These are phyloP conservation scores for Trametes cinnabarina DNA, from an alignment of 768 basidiomycete genomes.

Conservation along the genomic window DNA sequence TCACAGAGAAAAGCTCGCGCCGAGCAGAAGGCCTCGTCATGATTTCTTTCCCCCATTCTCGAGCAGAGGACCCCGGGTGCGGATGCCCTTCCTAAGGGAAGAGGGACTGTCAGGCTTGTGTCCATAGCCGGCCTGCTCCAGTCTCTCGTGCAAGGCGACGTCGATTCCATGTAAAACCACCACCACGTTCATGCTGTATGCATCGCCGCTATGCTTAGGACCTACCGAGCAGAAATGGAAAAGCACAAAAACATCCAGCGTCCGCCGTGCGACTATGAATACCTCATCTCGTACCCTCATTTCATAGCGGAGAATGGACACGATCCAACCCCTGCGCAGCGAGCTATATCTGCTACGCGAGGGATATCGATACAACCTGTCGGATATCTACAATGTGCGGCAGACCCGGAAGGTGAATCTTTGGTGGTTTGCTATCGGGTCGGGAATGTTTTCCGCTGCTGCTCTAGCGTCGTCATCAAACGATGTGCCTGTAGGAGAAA, in stretches of 20 bases:
- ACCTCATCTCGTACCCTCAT: background rate
- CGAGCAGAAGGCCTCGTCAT: slow-evolving; percentile 54
- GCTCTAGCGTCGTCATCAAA: slow-evolving; percentile 61
- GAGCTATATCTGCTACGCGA: too few relatives aligned
- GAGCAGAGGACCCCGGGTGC: background rate
- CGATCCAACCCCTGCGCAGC: background rate
- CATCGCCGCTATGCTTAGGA: slow-evolving; percentile 27
- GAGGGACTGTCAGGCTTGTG: slow-evolving; percentile 3
- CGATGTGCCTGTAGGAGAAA: slow-evolving; percentile 54
- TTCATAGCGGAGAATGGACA: background rate
- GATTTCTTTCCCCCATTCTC: background rate
- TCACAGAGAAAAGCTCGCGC: slow-evolving; percentile 63
- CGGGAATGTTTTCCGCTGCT: slow-evolving; percentile 22
- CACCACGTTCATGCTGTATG: slow-evolving; percentile 26
- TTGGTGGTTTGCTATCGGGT: background rate
- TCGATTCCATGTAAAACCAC: slow-evolving; percentile 23
- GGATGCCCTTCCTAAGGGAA: background rate
- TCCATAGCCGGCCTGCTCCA: slow-evolving; percentile 4
- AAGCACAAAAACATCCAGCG: slow-evolving; percentile 26
- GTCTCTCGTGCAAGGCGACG: slow-evolving; percentile 20
- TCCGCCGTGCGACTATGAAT: background rate
- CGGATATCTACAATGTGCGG: background rate
- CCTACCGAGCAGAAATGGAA: slow-evolving; percentile 27
- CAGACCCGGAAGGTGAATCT: too few relatives aligned
- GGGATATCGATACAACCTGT: background rate